Evolutionary conservation across 208 protist species (phyloP), one percentile per base, ranked within the genome.

Genomic region (Plasmodiophora brassicae): DNA sequence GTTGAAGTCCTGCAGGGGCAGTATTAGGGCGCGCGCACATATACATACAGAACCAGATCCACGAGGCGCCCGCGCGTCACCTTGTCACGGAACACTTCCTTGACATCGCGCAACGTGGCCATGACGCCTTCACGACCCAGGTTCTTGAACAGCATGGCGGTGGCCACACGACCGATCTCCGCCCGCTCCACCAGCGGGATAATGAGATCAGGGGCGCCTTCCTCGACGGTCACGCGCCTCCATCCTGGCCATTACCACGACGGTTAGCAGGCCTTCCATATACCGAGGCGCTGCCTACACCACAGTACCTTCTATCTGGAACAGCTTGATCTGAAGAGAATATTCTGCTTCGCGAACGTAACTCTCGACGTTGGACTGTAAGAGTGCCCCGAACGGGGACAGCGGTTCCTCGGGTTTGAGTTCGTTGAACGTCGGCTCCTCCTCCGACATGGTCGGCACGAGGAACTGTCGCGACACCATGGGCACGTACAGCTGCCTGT

Each of bases 331-430:
- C 5, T 5, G 65, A 38, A 78, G n/a, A 14, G 65, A 78, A 32
- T 78, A 78, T 78, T 78, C 65, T 8, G 65, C 65, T 32, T 78
- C 65, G n/a, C 65, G 65, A 78, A 78, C n/a, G 41, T 78, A 78
- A 38, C 65, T 78, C 65, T 78, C 65, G 65, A 78, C 41, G 41
- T 78, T 78, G n/a, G 65, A 78, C 65, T 78, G 65, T 32, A 78
- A 38, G 5, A 78, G 5, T 5, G 32, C 32, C 32, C 65, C 65
- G n/a, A 78, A 78, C 41, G 65, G 65, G 14, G 65, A 44, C 5
- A 78, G 32, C n/a, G 65, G 5, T 14, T 78, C 65, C 5, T 78
- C 65, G 65, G 14, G 5, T 78, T 32, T 5, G n/a, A 36, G 5
- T 8, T 78, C 65, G 65, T 78, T 78, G n/a, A 78, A 78, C 5